Base-by-base conservation (phyloP, 768 basidiomycete genomes). In the Leucosporidium yakuticum region DNA sequence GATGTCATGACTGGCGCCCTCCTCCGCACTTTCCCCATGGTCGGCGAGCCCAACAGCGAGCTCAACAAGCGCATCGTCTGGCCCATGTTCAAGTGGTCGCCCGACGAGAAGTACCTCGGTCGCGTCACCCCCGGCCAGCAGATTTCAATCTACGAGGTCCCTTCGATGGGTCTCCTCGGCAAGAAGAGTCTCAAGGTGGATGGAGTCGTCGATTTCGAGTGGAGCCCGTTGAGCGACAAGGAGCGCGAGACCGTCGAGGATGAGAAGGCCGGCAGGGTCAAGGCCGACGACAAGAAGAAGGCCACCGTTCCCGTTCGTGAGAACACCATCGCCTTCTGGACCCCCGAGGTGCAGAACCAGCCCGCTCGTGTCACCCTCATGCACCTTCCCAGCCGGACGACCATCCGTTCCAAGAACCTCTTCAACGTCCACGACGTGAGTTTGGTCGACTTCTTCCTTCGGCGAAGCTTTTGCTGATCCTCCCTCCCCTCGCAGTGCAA, bases 141-240 rank as follows among this genome's bases (percentile, higher is more conserved):
- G 82, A 98, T 99, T 81, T 91, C 91, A 75, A 88, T 98, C 48
- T 91, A 98, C 78, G 94, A 97, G 79, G 85, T 94, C 65, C 96
- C 96, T 14, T 84, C 85, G 64, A 95, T 99, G 92, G 86, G 86
- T 76, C 83, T 99, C 63, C 85, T 97, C 67, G 94, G 90, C 74
- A 97, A 95, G 81, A 99, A 97, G 81, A 90, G 88, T 74, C 80
- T 98, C 79, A 99, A 97, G 81, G 90, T 98, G 56, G 94, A 98
- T 73, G 95, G 95, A 27, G 93, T 99, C 54, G 83, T 91, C 73
- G 95, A 98, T 80, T 98, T 98, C 78, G 96, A 97, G 80, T 99
- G 96, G 96, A 91, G 91, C 74, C 96, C 96, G 47, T 85, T 86
- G 60, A 88, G 90, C 61, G 94, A 96, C 74, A 88, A 86, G 78